Evolutionary conservation across 345 rosid species (phyloP).

Genomic region (Clarkia xantiana): DNA sequence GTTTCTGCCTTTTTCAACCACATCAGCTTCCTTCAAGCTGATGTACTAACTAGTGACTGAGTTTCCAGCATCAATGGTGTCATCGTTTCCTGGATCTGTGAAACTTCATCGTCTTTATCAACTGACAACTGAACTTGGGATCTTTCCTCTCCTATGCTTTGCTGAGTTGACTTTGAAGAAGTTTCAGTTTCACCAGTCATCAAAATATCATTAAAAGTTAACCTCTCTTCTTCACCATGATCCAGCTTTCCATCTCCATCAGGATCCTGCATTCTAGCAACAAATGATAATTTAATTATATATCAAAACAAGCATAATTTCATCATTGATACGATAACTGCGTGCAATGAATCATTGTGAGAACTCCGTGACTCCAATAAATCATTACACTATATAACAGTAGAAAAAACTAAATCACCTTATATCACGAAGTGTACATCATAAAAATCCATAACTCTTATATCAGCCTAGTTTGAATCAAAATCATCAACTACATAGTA

Average conservation of each 20-base stretch:
- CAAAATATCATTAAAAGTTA: constrained; percentile 3
- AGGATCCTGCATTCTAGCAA: constrained; percentile 84
- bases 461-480: too few species aligned
- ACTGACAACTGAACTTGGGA: constrained; percentile 16
- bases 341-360: not conserved
- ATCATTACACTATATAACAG: constrained; percentile 57
- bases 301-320: not conserved
- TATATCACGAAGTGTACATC: not conserved
- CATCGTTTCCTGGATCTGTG: constrained; percentile 1
- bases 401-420: not conserved
- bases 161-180: constrained; percentile 9
- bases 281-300: constrained; percentile 58
- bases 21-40: constrained; percentile 10
- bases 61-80: constrained; percentile 3
- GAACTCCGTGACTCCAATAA: too few species aligned
- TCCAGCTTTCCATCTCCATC: constrained; percentile 19
- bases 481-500: too few species aligned
- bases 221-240: constrained; percentile 11
- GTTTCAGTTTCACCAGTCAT: constrained; percentile 14
- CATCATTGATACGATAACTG: not conserved
- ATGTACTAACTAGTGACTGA: constrained; percentile 8
- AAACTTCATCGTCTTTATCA: constrained; percentile 5
- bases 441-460: too few species aligned
- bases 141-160: constrained; percentile 11
- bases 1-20: constrained; percentile 12